Evolutionary conservation across 768 basidiomycete species (phyloP), one percentile per base, ranked within the genome.

Genomic region (Dioszegia crocea): DNA sequence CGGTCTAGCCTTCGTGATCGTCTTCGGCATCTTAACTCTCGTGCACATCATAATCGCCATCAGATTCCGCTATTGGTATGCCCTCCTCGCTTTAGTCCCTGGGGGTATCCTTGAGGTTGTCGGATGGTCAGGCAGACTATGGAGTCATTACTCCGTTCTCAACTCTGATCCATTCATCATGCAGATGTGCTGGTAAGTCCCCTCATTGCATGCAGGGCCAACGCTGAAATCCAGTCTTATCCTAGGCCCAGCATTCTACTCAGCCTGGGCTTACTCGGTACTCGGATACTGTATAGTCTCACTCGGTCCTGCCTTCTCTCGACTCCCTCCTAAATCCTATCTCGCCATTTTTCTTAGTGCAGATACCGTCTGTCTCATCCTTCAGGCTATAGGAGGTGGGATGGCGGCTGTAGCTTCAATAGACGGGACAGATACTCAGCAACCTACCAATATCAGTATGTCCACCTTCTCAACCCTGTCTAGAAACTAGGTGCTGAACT

Each of bases 211-310:
- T 3, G 3, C 16, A 24, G 6, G 23, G 19, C 12, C 27, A 40
- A 36, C n/a, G 10, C 54, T 55, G 38, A 40, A 17, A 14, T 23
- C 9, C 54, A 73, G 72, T 27, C 70, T 77, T 1, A 74, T 76
- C 36, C 61, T 78, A 29, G 74, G 67, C 1, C 77, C 77, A 0
- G 72, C 70, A 46, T 78, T 76, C 63, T 76, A 71, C 73, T 71
- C 70, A 0, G 77, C 74, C 1, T 68, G 65, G 40, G 60, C 62
- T 12, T 78, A 76, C 60, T 70, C 65, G 24, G 33, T 71, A 24
- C 67, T 76, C 6, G 75, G 75, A 23, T 64, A 68, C 62, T 67
- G 73, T 43, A 74, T 78, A 60, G 61, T 57, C 46, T 55, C 62
- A 8, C 64, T 78, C 39, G 75, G 74, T 1, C 54, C 63, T 14